Evolutionary conservation across 805 yeast genomes (phyloP).

Genomic region (Brettanomyces nanus): DNA sequence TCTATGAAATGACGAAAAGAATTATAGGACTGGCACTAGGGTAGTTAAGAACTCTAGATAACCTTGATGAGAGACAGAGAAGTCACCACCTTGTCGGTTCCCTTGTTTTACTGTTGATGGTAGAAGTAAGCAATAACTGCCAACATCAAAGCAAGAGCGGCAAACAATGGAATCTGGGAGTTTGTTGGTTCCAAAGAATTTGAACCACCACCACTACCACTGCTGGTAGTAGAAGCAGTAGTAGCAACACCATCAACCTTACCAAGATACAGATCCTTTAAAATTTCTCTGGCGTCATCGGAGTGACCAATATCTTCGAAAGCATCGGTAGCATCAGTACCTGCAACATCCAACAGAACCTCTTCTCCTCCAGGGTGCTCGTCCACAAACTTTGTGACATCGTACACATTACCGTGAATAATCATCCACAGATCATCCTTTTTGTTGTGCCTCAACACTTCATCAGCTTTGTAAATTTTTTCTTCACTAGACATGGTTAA

Average conservation of each 20-base stretch:
- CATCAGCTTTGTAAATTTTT: slow-evolving; percentile 49
- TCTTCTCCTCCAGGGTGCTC: slow-evolving; percentile 74
- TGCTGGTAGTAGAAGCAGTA: slow-evolving; percentile 12
- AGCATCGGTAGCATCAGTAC: slow-evolving; percentile 63
- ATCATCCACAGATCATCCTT: slow-evolving; percentile 80
- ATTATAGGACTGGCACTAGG: too few relatives aligned
- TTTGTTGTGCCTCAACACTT: slow-evolving; percentile 65
- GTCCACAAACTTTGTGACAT: slow-evolving; percentile 59
- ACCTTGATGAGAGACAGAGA: too few relatives aligned
- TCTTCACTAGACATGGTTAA: slow-evolving; percentile 28
- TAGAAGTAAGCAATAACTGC: slow-evolving; percentile 39
- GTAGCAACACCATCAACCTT: slow-evolving; percentile 56
- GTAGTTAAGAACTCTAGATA: too few relatives aligned
- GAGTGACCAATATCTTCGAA: slow-evolving; percentile 94
- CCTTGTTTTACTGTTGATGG: too few relatives aligned
- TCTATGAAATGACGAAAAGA: too few relatives aligned
- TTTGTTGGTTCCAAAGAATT: slow-evolving; percentile 21
- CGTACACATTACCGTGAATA: slow-evolving; percentile 72
- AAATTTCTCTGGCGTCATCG: slow-evolving; percentile 82
- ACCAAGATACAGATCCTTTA: slow-evolving; percentile 67
- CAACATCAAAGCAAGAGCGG: slow-evolving; percentile 29
- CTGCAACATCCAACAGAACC: slow-evolving; percentile 75
- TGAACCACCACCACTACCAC: slow-evolving; percentile 5
- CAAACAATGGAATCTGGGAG: slow-evolving; percentile 24
- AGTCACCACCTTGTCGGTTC: too few relatives aligned